Base-by-base conservation (phyloP, 2,329 filamentous ascomycete species). In the Trichoderma sp. region DNA sequence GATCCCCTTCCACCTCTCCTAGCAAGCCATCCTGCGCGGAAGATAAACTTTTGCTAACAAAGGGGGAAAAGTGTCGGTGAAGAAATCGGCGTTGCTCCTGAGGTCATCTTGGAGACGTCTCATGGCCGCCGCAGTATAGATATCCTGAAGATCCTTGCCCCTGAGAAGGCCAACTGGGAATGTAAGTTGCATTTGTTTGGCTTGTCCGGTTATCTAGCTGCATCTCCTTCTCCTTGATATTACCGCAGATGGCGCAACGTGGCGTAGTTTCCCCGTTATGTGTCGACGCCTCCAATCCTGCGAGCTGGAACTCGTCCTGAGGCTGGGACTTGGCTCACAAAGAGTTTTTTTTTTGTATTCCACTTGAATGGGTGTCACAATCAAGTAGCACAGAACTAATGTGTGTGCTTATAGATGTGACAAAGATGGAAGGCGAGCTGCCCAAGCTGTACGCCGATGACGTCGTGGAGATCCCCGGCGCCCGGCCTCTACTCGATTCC, bases 111-210 rank as follows among this genome's bases (percentile, higher is more conserved):
- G 30, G 88, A 93, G 77, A 97, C 94, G 11, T 97, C 94, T 6
- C 96, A 99, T 82, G 96, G 96, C 73, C 90, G 95, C 72, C 87
- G 96, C 72, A 94, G 91, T 75, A 97, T 98, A 77, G 96, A 99
- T 77, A 90, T 92, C 3, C 86, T 99, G 72, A 88, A 88, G 79
- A 84, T 95, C 32, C 88, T 97, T 72, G 91, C 93, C 73, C 92
- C 94, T 17, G 90, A 93, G 76, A 93, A 94, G 79, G 96, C 96
- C 55, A 98, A 92, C 76, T 95, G 93, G 94, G 94, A 97, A 74
- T 97, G 94, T 97, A 83, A 84, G 93, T 88, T 43, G 47, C 23
- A 23, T 20, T 20, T 20, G 12, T 13, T n/a, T 61, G 9, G 15
- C 23, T 28, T 28, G 6, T 23, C 28, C n/a, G 12, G 23, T 13